phyloP scores from a whole-genome alignment of 805 yeast species.

The fission yeast (Schizosaccharomyces pombe) region ASM294v3 CU329670.1:1269501-1270000 shows the following conservation, averaged over 20 bases:
- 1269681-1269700: not conserved
- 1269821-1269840: not conserved
- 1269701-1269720: not conserved
- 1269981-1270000: too few relatives aligned
- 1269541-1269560: not conserved
- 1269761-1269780: not conserved
- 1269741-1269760: not conserved
- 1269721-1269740: not conserved
- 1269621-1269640: not conserved
- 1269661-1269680: not conserved
- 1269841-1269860: not conserved
- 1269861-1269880: not conserved
- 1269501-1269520: not conserved
- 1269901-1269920: not conserved
- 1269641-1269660: not conserved
- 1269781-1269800: not conserved
- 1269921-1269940: not conserved
- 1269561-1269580: not conserved
- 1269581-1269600: not conserved
- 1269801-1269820: not conserved
- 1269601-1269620: not conserved
- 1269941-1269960: not conserved
- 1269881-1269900: not conserved
- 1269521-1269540: not conserved
- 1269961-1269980: not conserved